Evolutionary conservation across 176 grass and related monocot genomes (phyloP).

Genomic region (Aegilops tauschii): DNA sequence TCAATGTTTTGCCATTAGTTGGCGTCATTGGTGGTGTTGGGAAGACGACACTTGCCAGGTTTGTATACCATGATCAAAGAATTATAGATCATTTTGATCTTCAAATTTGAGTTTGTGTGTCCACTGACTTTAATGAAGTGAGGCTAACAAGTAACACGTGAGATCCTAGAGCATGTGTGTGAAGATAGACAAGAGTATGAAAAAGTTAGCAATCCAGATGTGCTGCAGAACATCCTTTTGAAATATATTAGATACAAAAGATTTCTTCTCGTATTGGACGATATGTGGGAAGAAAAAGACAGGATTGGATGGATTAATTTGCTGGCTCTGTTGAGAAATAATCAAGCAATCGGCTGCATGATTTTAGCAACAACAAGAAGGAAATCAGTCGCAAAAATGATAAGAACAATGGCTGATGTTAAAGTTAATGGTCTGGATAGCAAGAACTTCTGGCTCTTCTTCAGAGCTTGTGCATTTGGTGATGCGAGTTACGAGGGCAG

Average conservation of each 20-base stretch:
- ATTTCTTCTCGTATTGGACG: constrained; percentile 28
- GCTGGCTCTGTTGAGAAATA: constrained; percentile 6
- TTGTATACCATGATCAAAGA: constrained; percentile 22
- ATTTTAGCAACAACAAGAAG: constrained; percentile 36
- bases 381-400: constrained; percentile 14
- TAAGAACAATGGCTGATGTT: background rate
- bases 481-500: too few species aligned
- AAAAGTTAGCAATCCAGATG: background rate
- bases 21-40: constrained; percentile 37
- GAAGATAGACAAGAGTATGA: background rate
- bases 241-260: background rate
- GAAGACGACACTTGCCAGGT: constrained; percentile 24
- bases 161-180: background rate
- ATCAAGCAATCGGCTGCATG: constrained; percentile 3
- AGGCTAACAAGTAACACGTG: background rate
- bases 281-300: constrained; percentile 10
- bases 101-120: constrained; percentile 29
- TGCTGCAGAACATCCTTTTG: background rate
- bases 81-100: constrained; percentile 21
- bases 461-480: too few species aligned
- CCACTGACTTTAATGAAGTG: background rate
- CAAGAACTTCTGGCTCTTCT: fast-evolving
- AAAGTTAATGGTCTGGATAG: too few species aligned
- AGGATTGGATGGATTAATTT: background rate
- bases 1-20: constrained; percentile 31